Evolutionary conservation across 1,284 basidiomycete species (phyloP).

Genomic region (Microbotryum violaceum): DNA sequence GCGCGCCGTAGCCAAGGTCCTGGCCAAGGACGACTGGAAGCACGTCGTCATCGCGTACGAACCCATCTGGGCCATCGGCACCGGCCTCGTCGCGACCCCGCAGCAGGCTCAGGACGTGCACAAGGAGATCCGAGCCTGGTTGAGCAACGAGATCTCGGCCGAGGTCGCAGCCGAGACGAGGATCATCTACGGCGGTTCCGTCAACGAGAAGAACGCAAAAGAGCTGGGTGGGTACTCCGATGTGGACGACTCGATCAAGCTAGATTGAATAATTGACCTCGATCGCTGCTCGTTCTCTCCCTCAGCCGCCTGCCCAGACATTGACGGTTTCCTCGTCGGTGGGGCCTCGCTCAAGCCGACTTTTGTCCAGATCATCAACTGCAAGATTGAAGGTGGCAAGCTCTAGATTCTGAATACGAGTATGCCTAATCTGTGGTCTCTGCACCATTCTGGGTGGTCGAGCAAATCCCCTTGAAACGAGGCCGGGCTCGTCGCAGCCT

Average conservation of each 20-base stretch:
- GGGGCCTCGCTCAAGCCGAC: conserved; percentile 97
- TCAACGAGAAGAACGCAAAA: conserved; percentile 76
- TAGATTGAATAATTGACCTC: too few relatives aligned
- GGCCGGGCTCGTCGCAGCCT: too few relatives aligned
- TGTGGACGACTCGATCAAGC: too few relatives aligned
- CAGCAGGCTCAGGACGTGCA: conserved; percentile 84
- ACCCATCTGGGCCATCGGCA: conserved; percentile 86
- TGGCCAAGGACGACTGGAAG: conserved; percentile 71
- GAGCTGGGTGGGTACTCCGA: conserved; percentile 61
- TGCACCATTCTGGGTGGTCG: too few relatives aligned
- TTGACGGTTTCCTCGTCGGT: conserved; percentile 98
- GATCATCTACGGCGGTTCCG: conserved; percentile 94
- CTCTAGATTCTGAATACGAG: too few relatives aligned
- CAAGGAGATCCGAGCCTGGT: conserved; percentile 69
- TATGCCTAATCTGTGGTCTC: too few relatives aligned
- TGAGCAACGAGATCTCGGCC: conserved; percentile 58
- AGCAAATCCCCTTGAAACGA: too few relatives aligned
- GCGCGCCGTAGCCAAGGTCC: conserved; percentile 58
- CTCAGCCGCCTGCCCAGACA: conserved; percentile 65
- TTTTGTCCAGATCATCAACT: conserved; percentile 86
- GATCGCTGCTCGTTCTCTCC: not conserved
- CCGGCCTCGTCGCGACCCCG: conserved; percentile 68
- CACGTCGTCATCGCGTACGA: conserved; percentile 82
- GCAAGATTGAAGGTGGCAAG: conserved; percentile 33
- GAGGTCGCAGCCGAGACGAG: conserved; percentile 67